Percentiles rank a stretch among this genome's conserved stretches.
phyloP scores from a whole-genome alignment of 257 asterid species.

The Pogostemon cablin region DNA sequence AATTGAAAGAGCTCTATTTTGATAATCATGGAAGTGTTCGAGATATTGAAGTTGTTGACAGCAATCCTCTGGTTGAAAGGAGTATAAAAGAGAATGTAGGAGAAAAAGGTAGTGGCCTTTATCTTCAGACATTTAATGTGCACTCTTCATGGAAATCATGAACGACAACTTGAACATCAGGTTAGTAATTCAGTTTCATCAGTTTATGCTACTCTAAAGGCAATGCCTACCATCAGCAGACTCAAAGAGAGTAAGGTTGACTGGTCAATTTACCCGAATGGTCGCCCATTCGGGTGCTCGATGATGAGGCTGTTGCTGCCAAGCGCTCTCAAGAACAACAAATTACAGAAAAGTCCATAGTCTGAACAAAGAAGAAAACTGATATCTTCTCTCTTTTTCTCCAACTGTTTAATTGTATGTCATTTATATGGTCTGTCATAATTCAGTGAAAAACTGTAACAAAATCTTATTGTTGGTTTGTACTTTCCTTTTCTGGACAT shows the following conservation, averaged over 20 bases:
- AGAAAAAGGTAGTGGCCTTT: too few relatives aligned
- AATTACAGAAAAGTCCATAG: slow-evolving; percentile 57
- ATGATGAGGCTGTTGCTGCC: slow-evolving; percentile 90
- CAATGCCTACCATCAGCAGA: slow-evolving; percentile 53
- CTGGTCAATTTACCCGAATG: slow-evolving; percentile 82
- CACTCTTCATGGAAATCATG: too few relatives aligned
- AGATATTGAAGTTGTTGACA: too few relatives aligned
- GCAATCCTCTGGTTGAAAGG: too few relatives aligned
- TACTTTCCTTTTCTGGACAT: not conserved
- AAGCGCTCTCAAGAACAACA: slow-evolving; percentile 73
- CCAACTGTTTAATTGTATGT: not conserved
- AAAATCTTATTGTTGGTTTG: not conserved
- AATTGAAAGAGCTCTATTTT: too few relatives aligned
- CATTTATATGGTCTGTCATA: not conserved
- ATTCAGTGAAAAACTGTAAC: not conserved
- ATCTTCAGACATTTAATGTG: too few relatives aligned
- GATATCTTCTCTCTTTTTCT: slow-evolving; percentile 4
- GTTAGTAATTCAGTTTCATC: too few relatives aligned
- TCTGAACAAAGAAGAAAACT: slow-evolving; percentile 68
- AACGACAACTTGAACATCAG: too few relatives aligned
- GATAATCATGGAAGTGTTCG: too few relatives aligned
- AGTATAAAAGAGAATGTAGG: too few relatives aligned
- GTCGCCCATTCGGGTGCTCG: slow-evolving; percentile 87
- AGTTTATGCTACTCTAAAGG: slow-evolving; percentile 53
- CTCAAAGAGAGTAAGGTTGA: slow-evolving; percentile 42